phyloP scores from a whole-genome alignment of 108 stramenopile genomes.

The Skeletonema menzelii region DNA sequence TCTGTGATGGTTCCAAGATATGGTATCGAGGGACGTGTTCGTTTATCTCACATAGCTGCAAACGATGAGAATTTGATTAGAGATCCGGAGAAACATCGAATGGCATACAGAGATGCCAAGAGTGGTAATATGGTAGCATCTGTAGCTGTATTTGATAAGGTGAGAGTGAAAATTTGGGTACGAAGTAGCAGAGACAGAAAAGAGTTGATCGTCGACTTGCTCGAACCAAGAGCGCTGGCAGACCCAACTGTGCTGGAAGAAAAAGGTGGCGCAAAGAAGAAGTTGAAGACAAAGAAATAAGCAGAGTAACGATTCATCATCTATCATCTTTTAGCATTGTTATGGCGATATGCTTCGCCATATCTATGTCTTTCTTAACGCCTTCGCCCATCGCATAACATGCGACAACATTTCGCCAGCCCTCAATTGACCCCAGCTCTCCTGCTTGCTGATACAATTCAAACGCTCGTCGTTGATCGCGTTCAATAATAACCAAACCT shows the following conservation, averaged over 20 bases:
- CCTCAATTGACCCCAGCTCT: conserved; percentile 77
- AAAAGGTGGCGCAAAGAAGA: conserved; percentile 8
- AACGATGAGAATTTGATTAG: conserved; percentile 58
- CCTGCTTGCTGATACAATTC: conserved; percentile 81
- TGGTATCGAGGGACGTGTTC: conserved; percentile 96
- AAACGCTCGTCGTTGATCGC: conserved; percentile 70
- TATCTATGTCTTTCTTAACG: conserved; percentile 69
- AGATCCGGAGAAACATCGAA: conserved; percentile 60
- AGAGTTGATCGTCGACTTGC: conserved; percentile 75
- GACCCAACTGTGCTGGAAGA: conserved; percentile 10
- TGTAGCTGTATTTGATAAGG: conserved; percentile 89
- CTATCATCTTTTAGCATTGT: conserved; percentile 66
- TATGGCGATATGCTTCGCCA: conserved; percentile 75
- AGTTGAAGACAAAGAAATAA: conserved; percentile 36
- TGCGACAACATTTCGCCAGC: conserved; percentile 85
- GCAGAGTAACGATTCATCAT: background rate
- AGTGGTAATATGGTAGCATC: conserved; percentile 42
- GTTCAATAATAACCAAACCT: conserved; percentile 38
- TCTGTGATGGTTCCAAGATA: conserved; percentile 95
- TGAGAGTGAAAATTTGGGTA: conserved; percentile 82
- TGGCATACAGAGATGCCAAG: conserved; percentile 56
- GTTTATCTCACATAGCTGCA: conserved; percentile 47
- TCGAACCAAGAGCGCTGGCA: conserved; percentile 48
- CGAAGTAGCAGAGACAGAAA: conserved; percentile 61
- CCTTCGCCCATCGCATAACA: conserved; percentile 80